Base-by-base conservation (phyloP, 805 yeast species). In the Nakazawaea sp. region DNA sequence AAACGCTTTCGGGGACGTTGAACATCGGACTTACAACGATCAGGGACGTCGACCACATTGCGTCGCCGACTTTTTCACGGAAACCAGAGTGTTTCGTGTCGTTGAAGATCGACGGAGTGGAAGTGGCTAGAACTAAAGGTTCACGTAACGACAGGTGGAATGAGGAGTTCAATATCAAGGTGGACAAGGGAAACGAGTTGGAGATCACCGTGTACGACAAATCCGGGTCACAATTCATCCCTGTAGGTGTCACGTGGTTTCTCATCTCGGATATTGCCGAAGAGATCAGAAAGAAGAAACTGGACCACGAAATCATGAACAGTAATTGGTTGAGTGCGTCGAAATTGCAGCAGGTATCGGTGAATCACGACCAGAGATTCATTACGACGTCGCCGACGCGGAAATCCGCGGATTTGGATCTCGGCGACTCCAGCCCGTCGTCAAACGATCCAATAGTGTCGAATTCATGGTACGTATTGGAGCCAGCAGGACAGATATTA, bases 191-290 rank as follows among this genome's bases (percentile, higher is more conserved):
- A 19, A 86, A 90, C 52, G 99, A 92, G 61, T 70, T 89, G 30
- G 96, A 89, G 51, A 67, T 92, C 41, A 75, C 89, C 2, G 86
- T 92, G 4, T 88, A 81, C 56, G 98, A 92, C 56, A 81, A 79
- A 48, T 64, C 71, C 10, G 84, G 84, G 27, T 75, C 68, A 41
- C 72, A 67, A 34, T 62, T 70, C 42, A 76, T 81, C 7, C 97
- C 98, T 0, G 96, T 92, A 6, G 98, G 95, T 7, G 69, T 92
- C 27, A 76, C 83, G 49, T 92, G 98, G 98, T 70, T 90, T 19
- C 72, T 90, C 26, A 67, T 92, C 20, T 79, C 94, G 3, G 99
- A 92, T 58, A 74, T 92, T 30, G 88, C 94, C 1, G 99, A 92
- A 63, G 97, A 92, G 48, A 72, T 90, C 38, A 85, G 99, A 59